A percentile compares a stretch with the other conserved stretches of the same genome.
Conservation (phyloP, 768 basidiomycete genomes). For the Asterophora parasitica region DNA sequence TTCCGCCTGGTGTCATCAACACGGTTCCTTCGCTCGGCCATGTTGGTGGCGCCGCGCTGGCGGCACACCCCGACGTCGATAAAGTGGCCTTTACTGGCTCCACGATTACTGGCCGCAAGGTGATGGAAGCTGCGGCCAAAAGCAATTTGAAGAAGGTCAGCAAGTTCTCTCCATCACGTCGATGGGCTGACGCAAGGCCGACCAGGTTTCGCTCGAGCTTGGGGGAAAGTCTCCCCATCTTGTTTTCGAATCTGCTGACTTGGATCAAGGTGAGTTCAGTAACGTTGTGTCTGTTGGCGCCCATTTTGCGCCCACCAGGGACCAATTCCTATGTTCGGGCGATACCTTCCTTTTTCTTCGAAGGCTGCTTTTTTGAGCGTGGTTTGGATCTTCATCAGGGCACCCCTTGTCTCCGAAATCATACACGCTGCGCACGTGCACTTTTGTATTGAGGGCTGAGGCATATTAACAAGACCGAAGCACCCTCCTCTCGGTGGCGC, state of each 20-base stretch:
- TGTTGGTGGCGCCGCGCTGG: constrained; percentile 81
- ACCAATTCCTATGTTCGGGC: background rate
- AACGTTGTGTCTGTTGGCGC: background rate
- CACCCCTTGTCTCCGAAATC: no score
- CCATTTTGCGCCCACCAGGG: background rate
- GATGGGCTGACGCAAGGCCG: constrained; percentile 3
- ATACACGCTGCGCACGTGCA: no score
- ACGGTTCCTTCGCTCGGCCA: constrained; percentile 79
- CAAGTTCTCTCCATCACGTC: background rate
- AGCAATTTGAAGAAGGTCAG: constrained; percentile 89
- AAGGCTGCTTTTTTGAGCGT: no score
- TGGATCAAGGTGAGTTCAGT: constrained; percentile 78
- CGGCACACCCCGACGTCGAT: constrained; percentile 81
- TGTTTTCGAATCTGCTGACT: constrained; percentile 86
- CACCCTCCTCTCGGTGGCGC: background rate
- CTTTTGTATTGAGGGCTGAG: no score
- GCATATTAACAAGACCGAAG: no score
- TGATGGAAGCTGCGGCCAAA: constrained; percentile 89
- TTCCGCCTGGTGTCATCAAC: constrained; percentile 90
- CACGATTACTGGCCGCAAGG: constrained; percentile 81
- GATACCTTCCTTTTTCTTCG: background rate
- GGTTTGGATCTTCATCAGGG: no score
- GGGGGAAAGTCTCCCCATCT: constrained; percentile 91
- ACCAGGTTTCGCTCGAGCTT: constrained; percentile 82
- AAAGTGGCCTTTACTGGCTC: constrained; percentile 96